Evolutionary conservation across 78 protist genomes (phyloP), one percentile per base, ranked within the genome.

Genomic region (Polysphondylium violaceum): DNA sequence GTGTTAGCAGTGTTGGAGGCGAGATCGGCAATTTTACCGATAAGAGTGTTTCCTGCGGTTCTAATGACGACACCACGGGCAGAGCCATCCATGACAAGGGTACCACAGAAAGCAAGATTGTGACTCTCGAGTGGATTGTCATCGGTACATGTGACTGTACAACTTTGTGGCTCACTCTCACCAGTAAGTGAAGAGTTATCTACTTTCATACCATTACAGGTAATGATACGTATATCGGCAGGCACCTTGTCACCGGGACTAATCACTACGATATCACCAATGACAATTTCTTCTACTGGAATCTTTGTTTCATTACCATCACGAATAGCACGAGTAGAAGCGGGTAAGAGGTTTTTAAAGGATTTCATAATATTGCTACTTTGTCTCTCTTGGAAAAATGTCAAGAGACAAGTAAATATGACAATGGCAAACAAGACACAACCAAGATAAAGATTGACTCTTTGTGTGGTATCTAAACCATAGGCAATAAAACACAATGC

Each of bases 181-280:
- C 99, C 99, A 0, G 99, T 97, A 25, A 98, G 75, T 16, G 97
- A 92, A 4, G 97, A 60, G 33, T 98, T 93, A 88, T 96, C 98
- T 9, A 95, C 98, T 56, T 87, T 60, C 77, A 95, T 88, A 47
- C 65, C 88, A 27, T 27, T 68, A 41, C 88, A 35, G 17, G 91
- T 60, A 12, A 97, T 44, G 11, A 98, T 23, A 9, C 99, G 86
- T n/a, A 96, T 64, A 51, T 98, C 99, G 7, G 97, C 98, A 12
- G 99, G 99, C 0, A 97, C 38, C 60, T 91, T 93, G 75, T 92
- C 92, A 56, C 87, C 93, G 8, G 92, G 77, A 1, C 33, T 31
- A 6, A 92, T 85, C 19, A 79, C 72, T 8, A 95, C 93, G 14
- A 95, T 67, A 72, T 95, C 97, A 47, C 97, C 97, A 76, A 69